Conservation (phyloP, 2,329 filamentous ascomycete genomes). For the Ustulina deusta region DNA sequence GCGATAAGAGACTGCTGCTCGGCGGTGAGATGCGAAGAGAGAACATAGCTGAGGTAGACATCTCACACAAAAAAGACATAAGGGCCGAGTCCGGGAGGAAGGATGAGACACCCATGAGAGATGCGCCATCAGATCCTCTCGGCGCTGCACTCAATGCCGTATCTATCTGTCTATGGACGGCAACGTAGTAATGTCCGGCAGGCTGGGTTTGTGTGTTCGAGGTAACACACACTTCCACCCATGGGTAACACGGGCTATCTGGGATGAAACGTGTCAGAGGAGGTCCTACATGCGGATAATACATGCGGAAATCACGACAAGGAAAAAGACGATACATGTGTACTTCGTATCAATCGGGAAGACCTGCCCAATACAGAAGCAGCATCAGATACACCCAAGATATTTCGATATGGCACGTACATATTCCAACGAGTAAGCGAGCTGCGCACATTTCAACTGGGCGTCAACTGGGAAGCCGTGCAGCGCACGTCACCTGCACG, state of each 20-base stretch:
- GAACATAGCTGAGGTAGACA: constrained; percentile 1
- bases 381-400: background rate
- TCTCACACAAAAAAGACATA: background rate
- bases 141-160: constrained; percentile 22
- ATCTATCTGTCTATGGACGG: constrained; percentile 22
- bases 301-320: constrained; percentile 20
- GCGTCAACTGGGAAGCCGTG: constrained; percentile 10
- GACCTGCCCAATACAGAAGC: constrained; percentile 32
- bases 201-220: constrained; percentile 23
- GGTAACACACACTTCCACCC: constrained; percentile 21
- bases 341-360: constrained; percentile 26
- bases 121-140: background rate
- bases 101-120: constrained; percentile 7
- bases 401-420: constrained; percentile 8
- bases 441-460: background rate
- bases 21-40: background rate
- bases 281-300: constrained; percentile 15
- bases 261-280: constrained; percentile 34
- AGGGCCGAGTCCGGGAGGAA: constrained; percentile 7
- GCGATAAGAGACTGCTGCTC: background rate
- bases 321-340: constrained; percentile 8
- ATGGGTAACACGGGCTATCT: constrained; percentile 13
- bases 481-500: constrained; percentile 11
- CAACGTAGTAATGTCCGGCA: constrained; percentile 28
- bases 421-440: constrained; percentile 14